phyloP scores from a whole-genome alignment of 768 basidiomycete species.

The Suillus lakei region DNA sequence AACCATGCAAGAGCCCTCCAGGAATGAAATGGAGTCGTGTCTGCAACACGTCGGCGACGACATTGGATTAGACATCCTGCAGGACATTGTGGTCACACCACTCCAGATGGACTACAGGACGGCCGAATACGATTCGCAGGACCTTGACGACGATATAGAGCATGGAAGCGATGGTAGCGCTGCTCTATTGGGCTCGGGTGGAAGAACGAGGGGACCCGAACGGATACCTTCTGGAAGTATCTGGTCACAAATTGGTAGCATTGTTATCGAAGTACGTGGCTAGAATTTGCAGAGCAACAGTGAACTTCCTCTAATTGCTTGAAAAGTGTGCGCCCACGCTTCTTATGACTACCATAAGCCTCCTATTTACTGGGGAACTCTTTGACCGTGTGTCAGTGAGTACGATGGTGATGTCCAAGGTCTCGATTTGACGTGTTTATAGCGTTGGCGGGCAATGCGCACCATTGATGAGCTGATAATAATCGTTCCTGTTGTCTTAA shows the following conservation, averaged over 20 bases:
- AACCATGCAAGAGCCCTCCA: neutral
- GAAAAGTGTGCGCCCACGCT: constrained; percentile 85
- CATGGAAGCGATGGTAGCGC: constrained; percentile 46
- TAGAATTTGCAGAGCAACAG: neutral
- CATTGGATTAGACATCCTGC: constrained; percentile 41
- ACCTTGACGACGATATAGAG: constrained; percentile 36
- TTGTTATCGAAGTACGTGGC: constrained; percentile 70
- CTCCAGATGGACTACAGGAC: constrained; percentile 15
- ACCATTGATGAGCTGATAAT: constrained; percentile 95
- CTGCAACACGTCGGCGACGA: constrained; percentile 1
- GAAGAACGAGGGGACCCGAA: constrained; percentile 31
- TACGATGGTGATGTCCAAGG: constrained; percentile 14
- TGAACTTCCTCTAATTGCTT: constrained; percentile 11
- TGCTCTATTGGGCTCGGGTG: constrained; percentile 48
- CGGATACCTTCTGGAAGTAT: constrained; percentile 24
- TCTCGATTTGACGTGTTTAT: constrained; percentile 2
- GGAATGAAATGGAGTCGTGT: neutral
- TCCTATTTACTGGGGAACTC: constrained; percentile 90
- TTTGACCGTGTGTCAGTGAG: constrained; percentile 84
- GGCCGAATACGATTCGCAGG: constrained; percentile 35
- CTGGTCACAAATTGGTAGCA: constrained; percentile 63
- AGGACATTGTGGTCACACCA: constrained; percentile 30
- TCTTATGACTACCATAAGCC: constrained; percentile 79
- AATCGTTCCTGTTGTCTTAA: constrained; percentile 92
- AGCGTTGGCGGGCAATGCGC: constrained; percentile 90